These are phyloP conservation scores for Aspergillus bertholletiae DNA, from an alignment of 495 filamentous ascomycete genomes.

Conservation along the genomic window DNA sequence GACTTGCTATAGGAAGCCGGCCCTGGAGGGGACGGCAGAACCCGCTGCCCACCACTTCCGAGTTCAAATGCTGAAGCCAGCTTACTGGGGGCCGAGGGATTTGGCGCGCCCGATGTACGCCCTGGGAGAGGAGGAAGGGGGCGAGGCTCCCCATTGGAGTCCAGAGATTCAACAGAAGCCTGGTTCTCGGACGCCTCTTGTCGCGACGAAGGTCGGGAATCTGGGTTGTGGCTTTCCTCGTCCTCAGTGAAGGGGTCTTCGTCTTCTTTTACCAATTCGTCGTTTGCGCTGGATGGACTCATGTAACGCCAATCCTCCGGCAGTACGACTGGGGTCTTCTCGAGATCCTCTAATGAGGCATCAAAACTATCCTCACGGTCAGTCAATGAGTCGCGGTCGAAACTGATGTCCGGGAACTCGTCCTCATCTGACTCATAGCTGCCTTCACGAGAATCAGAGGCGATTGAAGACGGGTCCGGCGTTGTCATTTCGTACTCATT, in stretches of 20 bases:
- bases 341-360: slow-evolving; percentile 87
- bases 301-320: slow-evolving; percentile 93
- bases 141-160: slow-evolving; percentile 69
- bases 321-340: slow-evolving; percentile 94
- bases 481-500: slow-evolving; percentile 98
- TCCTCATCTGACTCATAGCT: slow-evolving; percentile 86
- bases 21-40: slow-evolving; percentile 61
- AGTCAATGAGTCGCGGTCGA: slow-evolving; percentile 61
- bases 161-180: slow-evolving; percentile 59
- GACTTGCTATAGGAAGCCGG: slow-evolving; percentile 62
- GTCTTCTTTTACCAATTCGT: slow-evolving; percentile 46
- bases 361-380: slow-evolving; percentile 89
- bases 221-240: slow-evolving; percentile 59
- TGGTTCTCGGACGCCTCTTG: slow-evolving; percentile 28
- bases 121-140: slow-evolving; percentile 70
- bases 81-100: slow-evolving; percentile 43
- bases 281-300: slow-evolving; percentile 56
- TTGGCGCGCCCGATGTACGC: slow-evolving; percentile 30
- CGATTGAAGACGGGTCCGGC: slow-evolving; percentile 85
- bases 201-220: slow-evolving; percentile 36
- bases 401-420: slow-evolving; percentile 63
- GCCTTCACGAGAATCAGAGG: slow-evolving; percentile 81
- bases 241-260: slow-evolving; percentile 67
- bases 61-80: slow-evolving; percentile 63
- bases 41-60: slow-evolving; percentile 54